A percentile compares a stretch with the other conserved stretches of the same genome.
These are phyloP conservation scores for Cicer arietinum DNA, from an alignment of 306 rosid genomes.

Conservation along the genomic window DNA sequence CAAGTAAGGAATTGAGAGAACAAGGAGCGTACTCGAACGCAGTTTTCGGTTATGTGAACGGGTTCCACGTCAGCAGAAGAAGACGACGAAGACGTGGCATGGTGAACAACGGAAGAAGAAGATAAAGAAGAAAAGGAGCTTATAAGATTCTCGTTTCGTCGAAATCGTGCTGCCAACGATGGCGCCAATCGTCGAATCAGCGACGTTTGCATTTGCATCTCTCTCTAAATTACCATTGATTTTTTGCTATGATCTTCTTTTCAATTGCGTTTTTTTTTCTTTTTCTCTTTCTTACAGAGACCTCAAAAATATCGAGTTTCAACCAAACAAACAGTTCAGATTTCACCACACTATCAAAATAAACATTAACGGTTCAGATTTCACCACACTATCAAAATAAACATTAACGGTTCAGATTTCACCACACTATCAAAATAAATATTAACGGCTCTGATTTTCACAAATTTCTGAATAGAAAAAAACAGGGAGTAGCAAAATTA, in stretches of 20 bases:
- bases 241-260: not conserved
- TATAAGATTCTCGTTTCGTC: constrained; percentile 60
- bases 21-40: constrained; percentile 63
- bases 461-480: not conserved
- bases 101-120: constrained; percentile 58
- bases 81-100: constrained; percentile 46
- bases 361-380: constrained; percentile 18
- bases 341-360: constrained; percentile 26
- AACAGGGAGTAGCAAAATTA: too few species aligned
- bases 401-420: constrained; percentile 15
- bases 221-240: constrained; percentile 26
- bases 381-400: constrained; percentile 30
- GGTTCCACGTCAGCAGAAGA: constrained; percentile 49
- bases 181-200: constrained; percentile 59
- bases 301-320: not conserved
- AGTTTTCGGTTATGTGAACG: constrained; percentile 68
- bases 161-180: constrained; percentile 57
- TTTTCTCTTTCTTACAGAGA: not conserved
- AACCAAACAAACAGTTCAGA: constrained; percentile 8
- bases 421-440: constrained; percentile 27
- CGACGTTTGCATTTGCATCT: constrained; percentile 54
- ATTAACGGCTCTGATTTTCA: constrained; percentile 26
- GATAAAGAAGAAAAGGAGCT: constrained; percentile 46
- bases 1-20: not conserved
- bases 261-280: not conserved